phyloP scores from a whole-genome alignment of 208 protist species.

The Trypanosoma congolense region DNA sequence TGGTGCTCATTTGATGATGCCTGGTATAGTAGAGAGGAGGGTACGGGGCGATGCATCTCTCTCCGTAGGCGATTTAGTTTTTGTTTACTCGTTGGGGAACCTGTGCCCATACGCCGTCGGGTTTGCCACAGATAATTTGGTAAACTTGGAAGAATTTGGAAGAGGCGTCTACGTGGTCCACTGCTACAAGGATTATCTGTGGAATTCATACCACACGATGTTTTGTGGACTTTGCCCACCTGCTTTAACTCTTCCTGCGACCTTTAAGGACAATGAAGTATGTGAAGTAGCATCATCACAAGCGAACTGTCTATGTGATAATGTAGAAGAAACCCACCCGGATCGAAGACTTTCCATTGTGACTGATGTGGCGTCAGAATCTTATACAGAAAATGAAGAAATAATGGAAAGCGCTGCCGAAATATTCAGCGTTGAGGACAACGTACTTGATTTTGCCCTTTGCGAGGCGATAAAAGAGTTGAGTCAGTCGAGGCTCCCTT shows the following conservation, averaged over 20 bases:
- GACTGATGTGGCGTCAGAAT: background rate
- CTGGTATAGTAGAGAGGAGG: constrained; percentile 36
- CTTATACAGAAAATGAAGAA: background rate
- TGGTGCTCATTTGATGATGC: constrained; percentile 82
- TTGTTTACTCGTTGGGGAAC: constrained; percentile 39
- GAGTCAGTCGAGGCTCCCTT: constrained; percentile 31
- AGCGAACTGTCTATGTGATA: background rate
- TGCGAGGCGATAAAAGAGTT: constrained; percentile 44
- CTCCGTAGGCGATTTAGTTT: constrained; percentile 13
- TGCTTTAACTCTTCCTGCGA: constrained; percentile 13
- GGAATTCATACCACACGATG: constrained; percentile 37
- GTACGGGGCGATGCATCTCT: constrained; percentile 3
- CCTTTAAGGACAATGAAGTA: constrained; percentile 12
- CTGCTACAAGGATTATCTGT: constrained; percentile 56
- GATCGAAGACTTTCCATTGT: constrained; percentile 6
- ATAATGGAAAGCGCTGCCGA: constrained; percentile 13
- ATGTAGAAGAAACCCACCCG: background rate
- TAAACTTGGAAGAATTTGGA: constrained; percentile 16
- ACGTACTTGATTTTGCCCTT: constrained; percentile 49
- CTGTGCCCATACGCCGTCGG: constrained; percentile 60
- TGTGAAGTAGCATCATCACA: constrained; percentile 3
- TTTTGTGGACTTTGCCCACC: constrained; percentile 28
- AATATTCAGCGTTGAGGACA: constrained; percentile 31
- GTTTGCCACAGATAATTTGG: constrained; percentile 39
- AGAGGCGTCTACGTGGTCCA: constrained; percentile 61